A percentile compares a stretch with the other conserved stretches of the same genome.
Conservation (phyloP, 495 filamentous ascomycete genomes). For the Neurospora hispaniola region DNA sequence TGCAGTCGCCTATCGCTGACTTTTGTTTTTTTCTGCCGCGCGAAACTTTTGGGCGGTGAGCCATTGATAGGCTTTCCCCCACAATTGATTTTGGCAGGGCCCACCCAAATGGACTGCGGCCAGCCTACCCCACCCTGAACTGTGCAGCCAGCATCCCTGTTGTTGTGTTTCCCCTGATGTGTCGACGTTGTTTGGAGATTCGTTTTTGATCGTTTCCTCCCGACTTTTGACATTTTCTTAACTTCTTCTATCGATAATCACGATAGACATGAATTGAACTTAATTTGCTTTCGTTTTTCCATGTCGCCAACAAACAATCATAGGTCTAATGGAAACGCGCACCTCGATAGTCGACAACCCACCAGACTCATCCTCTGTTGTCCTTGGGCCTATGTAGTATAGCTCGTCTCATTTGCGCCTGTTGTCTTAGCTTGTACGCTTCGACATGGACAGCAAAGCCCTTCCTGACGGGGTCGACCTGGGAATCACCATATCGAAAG, state of each 20-base stretch:
- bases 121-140: not conserved
- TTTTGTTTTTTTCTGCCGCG: slow-evolving; percentile 9
- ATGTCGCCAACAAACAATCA: not conserved
- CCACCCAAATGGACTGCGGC: not conserved
- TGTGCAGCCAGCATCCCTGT: not conserved
- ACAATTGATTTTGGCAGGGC: slow-evolving; percentile 1
- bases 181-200: not conserved
- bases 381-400: not conserved
- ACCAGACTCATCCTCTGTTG: not conserved
- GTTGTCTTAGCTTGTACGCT: not conserved
- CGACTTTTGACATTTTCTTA: not conserved
- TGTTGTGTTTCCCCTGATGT: not conserved
- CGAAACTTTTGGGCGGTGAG: slow-evolving; percentile 9
- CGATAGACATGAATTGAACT: not conserved
- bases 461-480: not conserved
- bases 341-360: not conserved
- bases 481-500: not conserved
- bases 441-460: not conserved
- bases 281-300: not conserved
- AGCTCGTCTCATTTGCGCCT: not conserved
- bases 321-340: not conserved
- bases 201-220: not conserved
- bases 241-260: not conserved
- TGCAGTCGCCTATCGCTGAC: not conserved
- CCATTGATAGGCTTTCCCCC: not conserved